These are phyloP conservation scores for Haplographium delicatum DNA, from an alignment of 495 filamentous ascomycete species.

Conservation along the genomic window DNA sequence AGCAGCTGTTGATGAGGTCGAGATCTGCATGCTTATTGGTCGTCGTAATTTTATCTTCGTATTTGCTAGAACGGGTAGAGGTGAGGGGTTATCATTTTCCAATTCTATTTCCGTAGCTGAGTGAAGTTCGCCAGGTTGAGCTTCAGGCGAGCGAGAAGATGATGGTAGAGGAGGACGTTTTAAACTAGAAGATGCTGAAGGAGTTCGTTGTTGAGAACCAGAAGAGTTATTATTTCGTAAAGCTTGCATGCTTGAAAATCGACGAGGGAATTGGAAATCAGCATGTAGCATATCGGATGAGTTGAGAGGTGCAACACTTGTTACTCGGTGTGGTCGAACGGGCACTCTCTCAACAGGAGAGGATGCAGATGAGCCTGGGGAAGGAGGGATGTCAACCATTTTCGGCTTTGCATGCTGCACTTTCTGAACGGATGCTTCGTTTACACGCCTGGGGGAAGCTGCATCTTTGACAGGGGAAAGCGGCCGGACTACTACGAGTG, in stretches of 20 bases:
- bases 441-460: slow-evolving; percentile 31
- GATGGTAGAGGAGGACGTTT: slow-evolving; percentile 6
- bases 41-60: slow-evolving; percentile 15
- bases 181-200: no score
- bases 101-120: no score
- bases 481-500: slow-evolving; percentile 37
- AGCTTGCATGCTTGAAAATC: slow-evolving; percentile 13
- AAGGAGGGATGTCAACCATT: slow-evolving; percentile 1
- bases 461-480: slow-evolving; percentile 46
- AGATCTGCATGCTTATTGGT: slow-evolving; percentile 17
- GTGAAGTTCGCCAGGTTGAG: no score
- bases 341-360: background rate
- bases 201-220: no score
- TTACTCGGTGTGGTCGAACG: background rate
- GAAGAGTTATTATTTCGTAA: background rate
- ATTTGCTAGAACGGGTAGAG: slow-evolving; percentile 10
- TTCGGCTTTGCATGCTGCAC: slow-evolving; percentile 5
- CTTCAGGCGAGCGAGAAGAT: background rate
- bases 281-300: background rate
- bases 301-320: slow-evolving; percentile 10
- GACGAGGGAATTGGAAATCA: slow-evolving; percentile 19
- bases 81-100: background rate
- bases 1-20: background rate
- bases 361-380: background rate
- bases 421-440: slow-evolving; percentile 7